These are phyloP conservation scores for Aspergillus nomiae DNA, from an alignment of 2,329 filamentous ascomycete species.

Conservation along the genomic window DNA sequence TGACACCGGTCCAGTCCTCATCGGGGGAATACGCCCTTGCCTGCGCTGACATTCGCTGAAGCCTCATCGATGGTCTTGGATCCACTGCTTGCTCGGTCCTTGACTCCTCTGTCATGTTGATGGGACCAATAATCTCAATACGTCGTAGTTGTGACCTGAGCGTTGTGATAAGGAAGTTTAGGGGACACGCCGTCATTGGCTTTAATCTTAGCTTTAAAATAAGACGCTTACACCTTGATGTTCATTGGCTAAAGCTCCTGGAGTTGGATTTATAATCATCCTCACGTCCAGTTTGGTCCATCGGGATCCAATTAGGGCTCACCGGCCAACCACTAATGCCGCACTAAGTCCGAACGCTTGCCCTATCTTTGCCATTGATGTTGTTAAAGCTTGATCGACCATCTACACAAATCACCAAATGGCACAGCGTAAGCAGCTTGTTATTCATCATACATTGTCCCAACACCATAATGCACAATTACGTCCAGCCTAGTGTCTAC, in stretches of 20 bases:
- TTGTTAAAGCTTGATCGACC: neutral
- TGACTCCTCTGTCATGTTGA: neutral
- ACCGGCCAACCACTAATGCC: neutral
- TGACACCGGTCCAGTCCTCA: conserved; percentile 19
- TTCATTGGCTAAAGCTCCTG: neutral
- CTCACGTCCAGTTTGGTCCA: neutral
- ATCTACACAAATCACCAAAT: too few species aligned
- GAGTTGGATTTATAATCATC: neutral
- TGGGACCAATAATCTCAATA: too few species aligned
- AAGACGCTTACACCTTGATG: neutral
- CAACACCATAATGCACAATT: neutral
- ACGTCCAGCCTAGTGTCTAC: neutral
- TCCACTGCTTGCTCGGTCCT: neutral
- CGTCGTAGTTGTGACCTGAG: neutral
- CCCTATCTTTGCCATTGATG: neutral
- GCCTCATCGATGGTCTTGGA: neutral
- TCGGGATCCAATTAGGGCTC: neutral
- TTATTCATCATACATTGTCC: neutral
- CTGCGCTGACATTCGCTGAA: neutral
- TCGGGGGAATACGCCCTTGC: neutral
- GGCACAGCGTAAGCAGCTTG: neutral
- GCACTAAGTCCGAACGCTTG: neutral
- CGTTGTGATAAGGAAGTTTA: neutral
- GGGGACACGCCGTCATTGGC: neutral
- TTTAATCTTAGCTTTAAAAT: neutral